Evolutionary conservation across 768 basidiomycete genomes (phyloP).

Genomic region (Krasilnikovozyma curviuscula): DNA sequence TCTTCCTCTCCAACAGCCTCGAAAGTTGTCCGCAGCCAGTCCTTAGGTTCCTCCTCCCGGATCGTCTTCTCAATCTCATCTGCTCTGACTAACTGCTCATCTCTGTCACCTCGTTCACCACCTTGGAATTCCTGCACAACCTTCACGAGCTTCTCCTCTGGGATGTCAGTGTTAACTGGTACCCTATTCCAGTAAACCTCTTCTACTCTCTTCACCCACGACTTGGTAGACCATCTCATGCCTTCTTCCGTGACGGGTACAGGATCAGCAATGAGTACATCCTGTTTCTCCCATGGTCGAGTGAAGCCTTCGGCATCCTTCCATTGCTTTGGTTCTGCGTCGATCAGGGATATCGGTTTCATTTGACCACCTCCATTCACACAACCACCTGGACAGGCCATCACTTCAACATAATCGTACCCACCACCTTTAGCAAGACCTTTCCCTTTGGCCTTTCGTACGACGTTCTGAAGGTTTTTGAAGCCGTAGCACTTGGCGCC

Average conservation of each 20-base stretch:
- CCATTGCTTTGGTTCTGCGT: conserved; percentile 5
- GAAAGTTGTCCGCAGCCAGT: conserved; percentile 4
- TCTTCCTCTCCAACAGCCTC: too few relatives aligned
- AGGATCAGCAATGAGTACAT: conserved; percentile 28
- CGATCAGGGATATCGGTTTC: conserved; percentile 18
- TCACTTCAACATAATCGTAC: conserved; percentile 89
- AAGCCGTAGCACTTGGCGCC: conserved; percentile 96
- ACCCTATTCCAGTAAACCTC: conserved; percentile 47
- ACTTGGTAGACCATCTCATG: conserved; percentile 61
- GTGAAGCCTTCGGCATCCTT: conserved; percentile 46
- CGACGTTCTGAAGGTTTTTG: conserved; percentile 88
- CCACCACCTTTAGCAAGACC: conserved; percentile 31
- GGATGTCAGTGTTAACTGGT: not conserved
- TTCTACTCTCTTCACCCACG: conserved; percentile 67
- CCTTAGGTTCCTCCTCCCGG: not conserved
- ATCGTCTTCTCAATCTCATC: conserved; percentile 2
- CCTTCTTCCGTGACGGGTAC: conserved; percentile 26
- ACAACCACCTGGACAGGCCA: conserved; percentile 96
- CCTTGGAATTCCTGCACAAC: not conserved
- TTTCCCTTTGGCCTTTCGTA: conserved; percentile 45
- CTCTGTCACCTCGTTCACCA: not conserved
- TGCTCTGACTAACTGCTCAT: not conserved
- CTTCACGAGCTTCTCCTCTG: not conserved
- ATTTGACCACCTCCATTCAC: conserved; percentile 90
- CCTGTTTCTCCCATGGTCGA: conserved; percentile 43